Evolutionary conservation across 2,329 filamentous ascomycete species (phyloP), one percentile per base, ranked within the genome.

Genomic region (Dothiorella sarmentorum): DNA sequence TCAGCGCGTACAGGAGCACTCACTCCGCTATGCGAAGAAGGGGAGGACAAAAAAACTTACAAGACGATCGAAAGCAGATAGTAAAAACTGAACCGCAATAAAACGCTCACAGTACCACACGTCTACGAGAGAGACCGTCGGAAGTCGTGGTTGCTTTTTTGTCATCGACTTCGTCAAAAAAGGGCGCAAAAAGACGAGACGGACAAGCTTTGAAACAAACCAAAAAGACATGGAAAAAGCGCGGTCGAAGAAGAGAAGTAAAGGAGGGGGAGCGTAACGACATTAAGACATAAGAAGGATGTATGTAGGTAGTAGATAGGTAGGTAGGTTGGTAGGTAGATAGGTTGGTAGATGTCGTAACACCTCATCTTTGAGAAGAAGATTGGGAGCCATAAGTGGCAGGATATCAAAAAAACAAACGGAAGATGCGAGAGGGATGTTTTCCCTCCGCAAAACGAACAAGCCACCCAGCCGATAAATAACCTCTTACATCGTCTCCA

Each of bases 281-380:
- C 49, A 53, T 53, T 53, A 53, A 38, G 18, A 18, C 49, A 35
- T 53, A 53, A 53, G 31, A 40, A 35, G 18, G 52, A 9, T n/a
- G 52, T 55, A 42, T 40, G 47, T 51, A 51, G 29, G 31, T 49
- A 33, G 38, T 20, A 26, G 40, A 20, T 43, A 26, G 40, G 22
- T 43, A 18, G 37, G 27, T 47, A 35, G 49, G 37, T 55, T 15
- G 51, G 51, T 56, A 44, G 38, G 22, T 43, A 26, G 40, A 18
- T 51, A 35, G 51, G 37, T 55, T 22, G 51, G 51, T 56, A 44
- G 38, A 44, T 24, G 52, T 43, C 37, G 27, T 43, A 44, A 17
- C 38, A 56, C 49, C 29, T 26, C n/a, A 17, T 53, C 49, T 53
- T 40, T 15, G 33, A 51, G 33, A 24, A 33, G 27, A 40, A 26